Evolutionary conservation across 208 protist genomes (phyloP).

Genomic region (Trypanosoma melophagium): DNA sequence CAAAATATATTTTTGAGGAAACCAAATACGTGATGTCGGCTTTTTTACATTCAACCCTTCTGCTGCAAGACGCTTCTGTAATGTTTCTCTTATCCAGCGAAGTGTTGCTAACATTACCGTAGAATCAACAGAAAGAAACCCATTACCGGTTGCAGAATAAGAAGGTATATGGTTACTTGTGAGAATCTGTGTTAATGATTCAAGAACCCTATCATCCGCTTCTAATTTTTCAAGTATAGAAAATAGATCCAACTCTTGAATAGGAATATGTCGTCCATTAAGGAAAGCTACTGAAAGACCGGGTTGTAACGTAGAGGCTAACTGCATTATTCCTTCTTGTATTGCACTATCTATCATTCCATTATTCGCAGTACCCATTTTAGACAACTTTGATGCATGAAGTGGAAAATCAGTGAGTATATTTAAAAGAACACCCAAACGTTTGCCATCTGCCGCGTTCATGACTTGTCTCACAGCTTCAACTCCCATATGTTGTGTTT

Average conservation of each 20-base stretch:
- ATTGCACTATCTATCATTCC: slow-evolving; percentile 22
- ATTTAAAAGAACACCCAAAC: slow-evolving; percentile 66
- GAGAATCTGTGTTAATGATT: slow-evolving; percentile 21
- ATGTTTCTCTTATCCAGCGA: not conserved
- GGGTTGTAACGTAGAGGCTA: slow-evolving; percentile 19
- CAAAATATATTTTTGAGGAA: slow-evolving; percentile 30
- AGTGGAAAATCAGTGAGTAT: slow-evolving; percentile 88
- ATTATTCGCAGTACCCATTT: slow-evolving; percentile 26
- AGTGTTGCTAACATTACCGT: not conserved
- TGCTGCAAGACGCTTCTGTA: not conserved
- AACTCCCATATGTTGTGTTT: slow-evolving; percentile 63
- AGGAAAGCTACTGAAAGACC: slow-evolving; percentile 40
- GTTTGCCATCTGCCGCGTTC: slow-evolving; percentile 39
- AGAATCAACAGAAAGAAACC: not conserved
- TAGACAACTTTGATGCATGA: slow-evolving; percentile 55
- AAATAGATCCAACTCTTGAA: slow-evolving; percentile 43
- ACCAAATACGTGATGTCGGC: slow-evolving; percentile 19
- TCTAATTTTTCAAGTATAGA: slow-evolving; percentile 45
- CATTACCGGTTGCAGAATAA: not conserved
- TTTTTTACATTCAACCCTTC: not conserved
- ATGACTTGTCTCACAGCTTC: slow-evolving; percentile 56
- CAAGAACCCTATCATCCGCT: slow-evolving; percentile 33
- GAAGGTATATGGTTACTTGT: slow-evolving; percentile 5
- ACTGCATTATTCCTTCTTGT: slow-evolving; percentile 16
- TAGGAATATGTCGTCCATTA: slow-evolving; percentile 41